phyloP scores from a whole-genome alignment of 331 rosid genomes.

The Phaseolus coccineus region DNA sequence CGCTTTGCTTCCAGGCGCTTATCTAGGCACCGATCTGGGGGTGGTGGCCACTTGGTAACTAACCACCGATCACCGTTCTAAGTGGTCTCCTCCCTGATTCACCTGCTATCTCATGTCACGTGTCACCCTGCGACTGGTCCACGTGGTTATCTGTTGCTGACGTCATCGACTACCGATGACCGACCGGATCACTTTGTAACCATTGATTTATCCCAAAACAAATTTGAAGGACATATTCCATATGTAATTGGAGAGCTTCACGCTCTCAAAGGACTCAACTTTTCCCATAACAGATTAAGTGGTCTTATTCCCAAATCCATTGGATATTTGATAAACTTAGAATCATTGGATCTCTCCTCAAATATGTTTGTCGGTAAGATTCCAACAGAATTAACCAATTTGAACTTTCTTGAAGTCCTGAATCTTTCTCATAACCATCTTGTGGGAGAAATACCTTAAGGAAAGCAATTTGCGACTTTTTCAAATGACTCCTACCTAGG shows the following conservation, averaged over 20 bases:
- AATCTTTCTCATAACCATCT: not conserved
- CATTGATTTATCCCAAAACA: no score
- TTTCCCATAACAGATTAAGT: conserved; percentile 15
- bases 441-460: not conserved
- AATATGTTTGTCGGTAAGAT: not conserved
- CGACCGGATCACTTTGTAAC: no score
- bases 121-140: no score
- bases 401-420: not conserved
- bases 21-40: no score
- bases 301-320: conserved; percentile 6
- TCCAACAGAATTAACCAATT: not conserved
- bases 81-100: no score
- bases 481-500: not conserved
- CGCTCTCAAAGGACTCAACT: not conserved
- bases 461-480: not conserved
- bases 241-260: conserved; percentile 51
- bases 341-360: conserved; percentile 36
- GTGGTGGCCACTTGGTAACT: no score
- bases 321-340: not conserved
- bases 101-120: no score
- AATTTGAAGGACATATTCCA: conserved; percentile 2
- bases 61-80: no score
- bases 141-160: no score
- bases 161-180: no score
- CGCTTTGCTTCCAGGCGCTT: no score